Conservation (phyloP, 2,329 filamentous ascomycete genomes). For the Dactylellina parvicollis region DNA sequence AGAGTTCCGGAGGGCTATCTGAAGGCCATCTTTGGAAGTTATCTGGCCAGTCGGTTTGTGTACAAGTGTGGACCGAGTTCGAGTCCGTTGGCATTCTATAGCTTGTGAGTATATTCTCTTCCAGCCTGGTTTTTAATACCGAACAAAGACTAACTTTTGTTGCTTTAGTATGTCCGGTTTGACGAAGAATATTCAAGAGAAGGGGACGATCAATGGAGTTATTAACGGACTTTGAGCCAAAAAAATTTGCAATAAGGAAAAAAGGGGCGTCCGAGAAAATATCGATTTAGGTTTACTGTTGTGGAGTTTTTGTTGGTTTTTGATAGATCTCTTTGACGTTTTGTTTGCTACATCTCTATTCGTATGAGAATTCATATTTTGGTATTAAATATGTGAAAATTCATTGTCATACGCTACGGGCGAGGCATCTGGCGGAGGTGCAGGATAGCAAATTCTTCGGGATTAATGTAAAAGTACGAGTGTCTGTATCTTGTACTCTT, state of each 20-base stretch:
- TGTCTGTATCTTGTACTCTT: too few relatives aligned
- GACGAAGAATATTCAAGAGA: conserved; percentile 49
- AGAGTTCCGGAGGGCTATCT: conserved; percentile 91
- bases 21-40: conserved; percentile 93
- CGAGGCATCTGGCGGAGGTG: too few relatives aligned
- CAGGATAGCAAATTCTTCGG: too few relatives aligned
- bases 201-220: conserved; percentile 19
- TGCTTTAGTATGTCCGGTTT: conserved; percentile 42
- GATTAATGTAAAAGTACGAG: too few relatives aligned
- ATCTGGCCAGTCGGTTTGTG: conserved; percentile 92
- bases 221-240: background rate
- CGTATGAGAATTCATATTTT: background rate
- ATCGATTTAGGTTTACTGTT: background rate
- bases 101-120: conserved; percentile 76
- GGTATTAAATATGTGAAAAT: too few relatives aligned
- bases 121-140: background rate
- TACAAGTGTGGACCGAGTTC: conserved; percentile 93
- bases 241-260: background rate
- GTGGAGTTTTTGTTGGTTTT: conserved; percentile 4
- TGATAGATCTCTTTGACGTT: conserved; percentile 18
- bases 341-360: background rate
- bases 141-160: conserved; percentile 10
- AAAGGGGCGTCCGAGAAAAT: background rate
- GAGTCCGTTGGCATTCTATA: conserved; percentile 97
- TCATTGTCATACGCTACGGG: too few relatives aligned